Base-by-base conservation (phyloP, 306 rosid genomes). In the Chamaecrista fasciculata region DNA sequence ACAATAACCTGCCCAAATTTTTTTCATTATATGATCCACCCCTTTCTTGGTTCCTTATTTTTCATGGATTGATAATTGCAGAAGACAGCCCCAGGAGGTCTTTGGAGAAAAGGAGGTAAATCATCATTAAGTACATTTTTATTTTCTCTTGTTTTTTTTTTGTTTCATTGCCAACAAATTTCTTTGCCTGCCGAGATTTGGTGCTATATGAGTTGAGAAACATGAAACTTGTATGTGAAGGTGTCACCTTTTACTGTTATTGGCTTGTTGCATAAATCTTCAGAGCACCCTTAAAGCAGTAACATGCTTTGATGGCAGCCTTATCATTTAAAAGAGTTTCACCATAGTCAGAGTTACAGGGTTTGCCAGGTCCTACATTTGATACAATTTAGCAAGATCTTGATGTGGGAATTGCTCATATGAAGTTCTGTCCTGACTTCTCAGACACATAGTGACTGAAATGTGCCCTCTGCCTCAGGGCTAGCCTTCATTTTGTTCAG, bases 51-150 rank as follows among this genome's bases (percentile, higher is more conserved):
- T 66, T 62, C 53, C 71, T 63, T 55, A 82, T 85, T 58, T 69
- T 60, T 66, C 55, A 28, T 79, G 83, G 66, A 67, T 63, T 79
- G 53, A 51, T 79, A 76, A 69, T 81, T 75, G 87, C 92, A 90
- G 98, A 84, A 33, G 49, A 78, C 79, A 86, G 96, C 75, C 84
- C 89, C 12, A 76, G 80, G 19, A 85, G 83, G 76, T 82, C 98
- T 62, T 72, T 70, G 28, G 96, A 88, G 72, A 87, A 60, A 59
- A 80, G 47, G 56, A 81, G 89, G 98, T 90, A 75, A 72, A 70
- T 74, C 66, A 48, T 39, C 68, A 31, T 37, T 63, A 62, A 37
- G 62, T 14, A 43, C 69, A 8, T 11, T 70, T 37, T 47, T 67
- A 56, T 59, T 43, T 19, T 62, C 26, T 46, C 23, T 3, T 52